Evolutionary conservation across 371 early-diverging fungal species (phyloP), one percentile per base, ranked within the genome.

Genomic region (Mucor ambiguus): DNA sequence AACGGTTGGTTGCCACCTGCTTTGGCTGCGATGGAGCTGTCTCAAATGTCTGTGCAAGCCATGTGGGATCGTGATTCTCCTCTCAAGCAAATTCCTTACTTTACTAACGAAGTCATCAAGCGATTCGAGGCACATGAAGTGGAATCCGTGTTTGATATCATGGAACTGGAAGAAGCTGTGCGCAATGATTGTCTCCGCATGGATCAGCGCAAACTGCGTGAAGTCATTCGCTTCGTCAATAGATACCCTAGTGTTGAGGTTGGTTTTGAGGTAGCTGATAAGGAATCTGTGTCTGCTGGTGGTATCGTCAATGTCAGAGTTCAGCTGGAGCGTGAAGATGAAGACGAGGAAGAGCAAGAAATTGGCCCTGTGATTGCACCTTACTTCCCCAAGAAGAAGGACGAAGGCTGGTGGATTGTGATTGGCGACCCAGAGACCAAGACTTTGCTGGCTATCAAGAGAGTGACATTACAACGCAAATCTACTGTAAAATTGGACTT

Each of bases 401-500:
- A 93, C 44, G 99, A 98, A 78, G 92, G 92, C 29, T 98, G 98
- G 98, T 98, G 98, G 98, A 77, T 97, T 64, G 93, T 98, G 4
- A 74, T 98, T 54, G 97, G 95, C 28, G 94, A 96, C 55, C 84
- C 90, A 18, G 71, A 77, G 30, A 80, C 87, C 6, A 95, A 96
- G 80, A 77, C 91, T 0, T 77, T 98, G 58, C 71, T 95, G 60
- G 93, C 93, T 20, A 95, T 98, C 75, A 97, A 97, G 86, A 84
- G 97, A 20, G 84, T 95, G 28, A 90, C 90, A 9, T 72, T 98
- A 20, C 90, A 90, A 57, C 80, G 88, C 28, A 78, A 83, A 60
- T 79, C 92, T 30, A 74, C 73, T 6, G 82, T 93, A 22, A 86
- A 89, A 61, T 76, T 97, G n/a, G 95, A 95, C 58, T 95, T 98